Conservation (phyloP, 306 rosid genomes). For the Hylodesmum podocarpum region DNA sequence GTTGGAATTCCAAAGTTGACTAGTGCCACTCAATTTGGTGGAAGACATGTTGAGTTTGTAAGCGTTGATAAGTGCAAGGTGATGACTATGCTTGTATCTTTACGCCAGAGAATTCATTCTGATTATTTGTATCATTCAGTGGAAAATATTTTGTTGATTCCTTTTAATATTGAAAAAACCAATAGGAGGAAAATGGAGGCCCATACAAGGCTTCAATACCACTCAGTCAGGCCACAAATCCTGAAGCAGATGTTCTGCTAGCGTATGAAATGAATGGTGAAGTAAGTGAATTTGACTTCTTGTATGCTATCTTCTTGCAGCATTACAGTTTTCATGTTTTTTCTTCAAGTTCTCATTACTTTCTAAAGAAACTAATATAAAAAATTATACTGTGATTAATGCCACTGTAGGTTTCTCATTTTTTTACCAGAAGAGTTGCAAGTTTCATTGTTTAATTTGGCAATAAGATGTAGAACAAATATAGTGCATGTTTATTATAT, state of each 20-base stretch:
- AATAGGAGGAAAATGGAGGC: conserved; percentile 96
- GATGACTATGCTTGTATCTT: conserved; percentile 25
- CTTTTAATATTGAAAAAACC: conserved; percentile 11
- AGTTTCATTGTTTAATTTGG: not conserved
- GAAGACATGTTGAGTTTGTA: conserved; percentile 92
- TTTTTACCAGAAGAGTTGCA: not conserved
- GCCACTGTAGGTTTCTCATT: not conserved
- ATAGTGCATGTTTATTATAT: not conserved
- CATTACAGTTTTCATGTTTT: not conserved
- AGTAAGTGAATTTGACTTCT: conserved; percentile 47
- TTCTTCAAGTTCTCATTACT: not conserved
- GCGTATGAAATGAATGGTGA: conserved; percentile 99
- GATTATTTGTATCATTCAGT: not conserved
- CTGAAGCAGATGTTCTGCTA: conserved; percentile 90
- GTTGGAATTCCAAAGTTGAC: conserved; percentile 74
- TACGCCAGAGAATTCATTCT: not conserved
- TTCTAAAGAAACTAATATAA: not conserved
- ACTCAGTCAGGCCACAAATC: conserved; percentile 83
- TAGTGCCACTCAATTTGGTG: conserved; percentile 58
- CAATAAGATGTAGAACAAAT: not conserved
- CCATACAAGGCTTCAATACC: conserved; percentile 98
- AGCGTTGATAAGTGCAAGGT: conserved; percentile 94
- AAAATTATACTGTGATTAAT: not conserved
- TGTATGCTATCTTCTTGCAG: conserved; percentile 13
- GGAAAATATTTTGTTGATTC: not conserved